Evolutionary conservation across 176 grass and related monocot genomes (phyloP).

Genomic region (Phoenix dactylifera): DNA sequence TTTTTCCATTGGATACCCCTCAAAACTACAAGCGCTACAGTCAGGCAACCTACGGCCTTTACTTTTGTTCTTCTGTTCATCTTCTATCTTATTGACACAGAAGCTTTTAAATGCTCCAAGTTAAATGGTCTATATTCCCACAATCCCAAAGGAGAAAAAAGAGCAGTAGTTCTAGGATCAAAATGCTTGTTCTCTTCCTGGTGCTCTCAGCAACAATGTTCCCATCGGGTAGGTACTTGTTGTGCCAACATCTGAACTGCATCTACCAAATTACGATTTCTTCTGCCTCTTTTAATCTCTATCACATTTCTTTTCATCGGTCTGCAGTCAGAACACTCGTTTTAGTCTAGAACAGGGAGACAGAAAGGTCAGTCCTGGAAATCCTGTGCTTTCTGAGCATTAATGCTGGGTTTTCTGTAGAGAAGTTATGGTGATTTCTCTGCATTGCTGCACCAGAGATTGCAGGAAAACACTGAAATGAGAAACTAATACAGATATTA

Average conservation of each 20-base stretch:
- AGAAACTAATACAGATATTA: conserved; percentile 1
- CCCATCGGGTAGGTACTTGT: not conserved
- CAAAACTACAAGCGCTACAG: no score
- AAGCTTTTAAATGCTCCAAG: conserved; percentile 25
- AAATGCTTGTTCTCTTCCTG: conserved; percentile 1
- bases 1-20: no score
- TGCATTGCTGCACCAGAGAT: conserved; percentile 20
- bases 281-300: not conserved
- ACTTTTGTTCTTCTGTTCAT: no score
- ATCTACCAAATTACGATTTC: not conserved
- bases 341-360: not conserved
- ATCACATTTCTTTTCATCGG: conserved; percentile 19
- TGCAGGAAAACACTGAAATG: not conserved
- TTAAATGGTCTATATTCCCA: conserved; percentile 21
- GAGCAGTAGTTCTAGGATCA: conserved; percentile 18
- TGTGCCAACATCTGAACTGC: no score
- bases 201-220: conserved; percentile 13
- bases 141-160: conserved; percentile 6
- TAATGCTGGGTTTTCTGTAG: conserved; percentile 9
- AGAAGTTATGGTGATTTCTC: not conserved
- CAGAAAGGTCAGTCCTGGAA: conserved; percentile 1
- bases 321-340: not conserved
- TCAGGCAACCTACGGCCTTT: no score
- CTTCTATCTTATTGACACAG: not conserved
- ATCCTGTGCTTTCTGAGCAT: not conserved